Percentiles rank a stretch among this genome's conserved stretches.
Evolutionary conservation across 2,329 filamentous ascomycete genomes (phyloP).

Genomic region (Cladophialophora chaetospira): DNA sequence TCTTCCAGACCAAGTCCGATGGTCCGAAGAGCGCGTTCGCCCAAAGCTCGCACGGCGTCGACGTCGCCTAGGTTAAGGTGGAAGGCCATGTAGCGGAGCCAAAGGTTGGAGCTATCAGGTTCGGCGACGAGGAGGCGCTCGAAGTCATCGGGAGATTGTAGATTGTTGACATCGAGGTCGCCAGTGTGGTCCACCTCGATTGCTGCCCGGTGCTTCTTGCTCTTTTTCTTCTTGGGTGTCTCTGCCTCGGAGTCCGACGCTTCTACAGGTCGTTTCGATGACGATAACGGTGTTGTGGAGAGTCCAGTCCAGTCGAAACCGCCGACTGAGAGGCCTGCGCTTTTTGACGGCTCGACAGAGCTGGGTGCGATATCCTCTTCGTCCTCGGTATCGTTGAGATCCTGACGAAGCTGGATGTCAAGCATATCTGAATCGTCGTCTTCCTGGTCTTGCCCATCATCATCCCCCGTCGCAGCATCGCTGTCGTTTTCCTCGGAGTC

Average conservation of each 20-base stretch:
- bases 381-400: slow-evolving; percentile 39
- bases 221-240: slow-evolving; percentile 60
- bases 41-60: slow-evolving; percentile 82
- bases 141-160: slow-evolving; percentile 87
- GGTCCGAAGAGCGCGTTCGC: slow-evolving; percentile 83
- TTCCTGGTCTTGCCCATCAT: slow-evolving; percentile 47
- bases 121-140: slow-evolving; percentile 90
- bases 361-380: slow-evolving; percentile 40
- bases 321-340: slow-evolving; percentile 64
- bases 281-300: slow-evolving; percentile 1
- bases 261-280: slow-evolving; percentile 49
- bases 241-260: slow-evolving; percentile 56
- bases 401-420: slow-evolving; percentile 42
- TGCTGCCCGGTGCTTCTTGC: slow-evolving; percentile 72
- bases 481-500: slow-evolving; percentile 39
- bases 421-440: slow-evolving; percentile 44
- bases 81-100: slow-evolving; percentile 99
- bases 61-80: slow-evolving; percentile 90
- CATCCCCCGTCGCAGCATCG: slow-evolving; percentile 37
- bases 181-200: slow-evolving; percentile 87
- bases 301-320: slow-evolving; percentile 87
- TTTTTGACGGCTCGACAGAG: not conserved
- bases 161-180: slow-evolving; percentile 85
- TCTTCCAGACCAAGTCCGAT: slow-evolving; percentile 89
- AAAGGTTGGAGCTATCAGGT: slow-evolving; percentile 88